Evolutionary conservation across 148 eudicot genomes (phyloP), one percentile per base, ranked within the genome.

Genomic region (Diospyros kaki): DNA sequence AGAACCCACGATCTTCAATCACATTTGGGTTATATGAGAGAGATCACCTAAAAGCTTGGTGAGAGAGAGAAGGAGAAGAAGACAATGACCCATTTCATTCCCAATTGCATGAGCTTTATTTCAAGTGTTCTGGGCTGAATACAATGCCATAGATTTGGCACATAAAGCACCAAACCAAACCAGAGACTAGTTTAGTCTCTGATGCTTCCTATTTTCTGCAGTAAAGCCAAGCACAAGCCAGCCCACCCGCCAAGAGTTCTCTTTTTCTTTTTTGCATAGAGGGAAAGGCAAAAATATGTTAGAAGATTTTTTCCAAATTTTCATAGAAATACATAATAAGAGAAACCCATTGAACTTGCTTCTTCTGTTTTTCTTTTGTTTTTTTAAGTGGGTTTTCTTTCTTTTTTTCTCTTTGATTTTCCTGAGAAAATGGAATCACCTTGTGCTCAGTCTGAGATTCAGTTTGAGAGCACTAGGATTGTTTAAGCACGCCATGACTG

Each of bases 401-500:
- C 60, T 42, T n/a, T 17, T 39, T 69, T 13, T 52, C 14, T 10
- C 44, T 54, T 55, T 18, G 45, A 15, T 75, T 71, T 63, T 39
- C 63, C 66, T 55, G 75, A 63, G 74, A 68, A 73, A 73, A 71
- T 58, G 41, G 77, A 61, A 54, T 7, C 0, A 13, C 39, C 38
- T 41, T 11, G n/a, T 61, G 58, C 58, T 58, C 58, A 28, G 64
- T 64, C 39, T 56, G 61, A 73, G 66, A 67, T 50, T 68, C 82
- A 71, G 17, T 56, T 40, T 70, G 28, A 28, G 28, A 28, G 28
- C 28, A 28, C 28, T 70, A 73, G 85, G 75, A 44, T 60, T 66
- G 82, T 13, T 28, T 64, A 76, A 48, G 85, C 85, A 83, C 83
- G 85, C 85, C 83, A 76, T 71, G 17, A 71, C 83, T 79, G 85